Percentiles rank a stretch among this genome's conserved stretches.
phyloP scores from a whole-genome alignment of 202 grass and related monocot genomes.

The Hordeum pubiflorum region DNA sequence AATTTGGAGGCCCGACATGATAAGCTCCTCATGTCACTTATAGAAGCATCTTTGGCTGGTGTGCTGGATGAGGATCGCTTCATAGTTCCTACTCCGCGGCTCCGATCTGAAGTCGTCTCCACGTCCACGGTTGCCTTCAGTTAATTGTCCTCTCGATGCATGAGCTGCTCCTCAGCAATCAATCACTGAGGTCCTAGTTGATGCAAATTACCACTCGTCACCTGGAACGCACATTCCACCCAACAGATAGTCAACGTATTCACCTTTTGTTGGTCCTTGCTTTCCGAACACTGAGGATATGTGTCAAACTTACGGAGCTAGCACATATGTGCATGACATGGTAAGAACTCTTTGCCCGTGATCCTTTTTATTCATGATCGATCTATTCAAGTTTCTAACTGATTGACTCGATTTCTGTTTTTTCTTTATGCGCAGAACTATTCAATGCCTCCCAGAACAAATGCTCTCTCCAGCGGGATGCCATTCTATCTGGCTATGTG shows the following conservation, averaged over 20 bases:
- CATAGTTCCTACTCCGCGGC: not conserved
- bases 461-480: not conserved
- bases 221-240: not conserved
- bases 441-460: not conserved
- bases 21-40: conserved; percentile 14
- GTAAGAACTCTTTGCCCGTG: conserved; percentile 22
- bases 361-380: not conserved
- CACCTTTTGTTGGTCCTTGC: not conserved
- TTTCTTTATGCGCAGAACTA: not conserved
- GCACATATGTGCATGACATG: conserved; percentile 31
- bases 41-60: conserved; percentile 7
- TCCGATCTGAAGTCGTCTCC: too few species aligned
- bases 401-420: not conserved
- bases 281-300: not conserved
- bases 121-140: not conserved
- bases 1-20: conserved; percentile 35
- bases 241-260: not conserved
- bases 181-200: not conserved
- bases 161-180: conserved; percentile 16
- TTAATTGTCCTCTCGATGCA: conserved; percentile 13
- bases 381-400: not conserved
- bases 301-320: conserved; percentile 16
- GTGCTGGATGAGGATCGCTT: conserved; percentile 21
- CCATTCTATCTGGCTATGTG: not conserved
- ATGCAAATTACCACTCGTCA: not conserved